Base-by-base conservation (phyloP, 2,329 filamentous ascomycete species). In the Fusarium haematococcum region DNA sequence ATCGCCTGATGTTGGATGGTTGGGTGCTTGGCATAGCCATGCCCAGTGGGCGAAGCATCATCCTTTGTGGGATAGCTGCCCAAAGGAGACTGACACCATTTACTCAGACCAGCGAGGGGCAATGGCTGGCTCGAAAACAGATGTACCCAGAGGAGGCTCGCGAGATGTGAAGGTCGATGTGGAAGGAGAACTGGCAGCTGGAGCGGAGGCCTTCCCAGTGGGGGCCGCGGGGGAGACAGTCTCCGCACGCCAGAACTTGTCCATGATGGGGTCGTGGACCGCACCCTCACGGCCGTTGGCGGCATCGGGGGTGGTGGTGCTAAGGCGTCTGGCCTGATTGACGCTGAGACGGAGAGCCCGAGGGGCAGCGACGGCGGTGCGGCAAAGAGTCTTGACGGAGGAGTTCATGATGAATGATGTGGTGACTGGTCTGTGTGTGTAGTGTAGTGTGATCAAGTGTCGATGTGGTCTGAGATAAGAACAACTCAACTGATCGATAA, bases 181-280 rank as follows among this genome's bases (percentile, higher is more conserved):
- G 54, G 41, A 33, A 14, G 70, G 50, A 37, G 68, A 59, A 35
- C 65, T 43, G 16, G 62, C 50, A n/a, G 61, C 32, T 3, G 61
- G 25, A 20, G 69, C 65, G n/a, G 32, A 25, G 27, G 37, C 2
- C 13, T 32, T 43, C 6, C 65, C 58, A 1, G 63, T 5, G 43
- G 75, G 27, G 58, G 62, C 52, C 20, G 71, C 23, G 48, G 72
- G 69, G 37, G 67, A 27, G 16, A 43, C 57, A 27, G 64, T 33
- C n/a, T 58, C 50, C 20, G 57, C 63, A 1, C 68, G 58, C 75
- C 75, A 77, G 41, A 76, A 63, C 48, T 72, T 77, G 23, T 77
- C 75, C 75, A 77, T 77, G 68, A 77, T 77, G 11, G 75, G 73
- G 33, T 77, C 75, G 6, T 67, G 63, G 1, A 77, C 75, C 11